Percentiles rank a stretch among this genome's conserved stretches.
Evolutionary conservation across 768 basidiomycete genomes (phyloP).

Genomic region (Aureoboletus auriporus): DNA sequence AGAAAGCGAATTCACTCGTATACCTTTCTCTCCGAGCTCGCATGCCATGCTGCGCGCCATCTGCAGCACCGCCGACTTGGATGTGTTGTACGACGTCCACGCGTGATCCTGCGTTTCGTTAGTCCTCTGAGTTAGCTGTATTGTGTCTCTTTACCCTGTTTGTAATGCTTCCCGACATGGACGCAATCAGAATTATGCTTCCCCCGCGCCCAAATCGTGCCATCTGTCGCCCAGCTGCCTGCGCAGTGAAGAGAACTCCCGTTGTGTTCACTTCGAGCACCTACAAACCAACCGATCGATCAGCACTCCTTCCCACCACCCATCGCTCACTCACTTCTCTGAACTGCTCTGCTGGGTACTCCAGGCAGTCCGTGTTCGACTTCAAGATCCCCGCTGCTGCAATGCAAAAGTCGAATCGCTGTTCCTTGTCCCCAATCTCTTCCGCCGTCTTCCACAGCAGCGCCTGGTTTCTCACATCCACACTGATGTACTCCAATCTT

Average conservation of each 20-base stretch:
- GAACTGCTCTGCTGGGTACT: constrained; percentile 63
- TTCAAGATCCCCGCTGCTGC: constrained; percentile 79
- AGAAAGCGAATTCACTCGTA: constrained; percentile 73
- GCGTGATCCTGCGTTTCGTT: constrained; percentile 52
- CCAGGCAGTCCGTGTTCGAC: constrained; percentile 55
- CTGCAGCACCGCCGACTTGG: constrained; percentile 75
- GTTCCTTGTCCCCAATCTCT: constrained; percentile 62
- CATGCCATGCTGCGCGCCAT: constrained; percentile 83
- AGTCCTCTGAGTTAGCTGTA: too few relatives aligned
- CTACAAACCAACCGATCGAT: constrained; percentile 26
- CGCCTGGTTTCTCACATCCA: constrained; percentile 64
- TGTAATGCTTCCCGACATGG: constrained; percentile 62
- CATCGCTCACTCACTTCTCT: constrained; percentile 41
- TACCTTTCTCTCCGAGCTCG: constrained; percentile 61
- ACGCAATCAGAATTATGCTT: constrained; percentile 57
- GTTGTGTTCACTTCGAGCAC: constrained; percentile 64
- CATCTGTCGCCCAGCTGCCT: constrained; percentile 60
- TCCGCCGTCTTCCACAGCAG: constrained; percentile 52
- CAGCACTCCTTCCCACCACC: neutral
- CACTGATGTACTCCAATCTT: constrained; percentile 58
- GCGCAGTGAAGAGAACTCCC: constrained; percentile 58
- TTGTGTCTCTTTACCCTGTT: constrained; percentile 47
- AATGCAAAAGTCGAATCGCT: constrained; percentile 69
- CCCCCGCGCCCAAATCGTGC: constrained; percentile 42
- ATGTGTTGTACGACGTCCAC: constrained; percentile 74